Conservation (phyloP, 2,329 filamentous ascomycete genomes). For the Teratosphaeria nubilosa region DNA sequence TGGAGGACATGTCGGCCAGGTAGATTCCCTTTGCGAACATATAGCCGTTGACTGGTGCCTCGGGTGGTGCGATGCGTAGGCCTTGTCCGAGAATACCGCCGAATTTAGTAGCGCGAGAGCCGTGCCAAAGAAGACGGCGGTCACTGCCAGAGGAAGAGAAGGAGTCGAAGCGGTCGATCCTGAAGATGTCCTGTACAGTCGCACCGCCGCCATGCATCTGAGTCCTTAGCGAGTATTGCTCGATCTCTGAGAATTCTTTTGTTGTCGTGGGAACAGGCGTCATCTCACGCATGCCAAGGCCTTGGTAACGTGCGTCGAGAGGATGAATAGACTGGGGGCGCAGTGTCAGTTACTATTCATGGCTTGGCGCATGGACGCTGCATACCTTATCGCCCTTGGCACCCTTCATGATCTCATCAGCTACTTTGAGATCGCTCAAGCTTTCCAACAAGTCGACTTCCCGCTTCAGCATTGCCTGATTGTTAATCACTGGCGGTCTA, state of each 20-base stretch:
- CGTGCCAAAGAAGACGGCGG: conserved; percentile 76
- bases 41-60: conserved; percentile 54
- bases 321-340: conserved; percentile 39
- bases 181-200: conserved; percentile 62
- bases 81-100: conserved; percentile 81
- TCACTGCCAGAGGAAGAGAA: conserved; percentile 46
- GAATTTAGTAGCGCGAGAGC: conserved; percentile 64
- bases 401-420: conserved; percentile 64
- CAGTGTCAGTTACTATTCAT: conserved; percentile 7
- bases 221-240: not conserved
- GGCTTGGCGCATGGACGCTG: conserved; percentile 4
- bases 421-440: conserved; percentile 76
- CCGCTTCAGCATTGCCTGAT: conserved; percentile 50
- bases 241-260: conserved; percentile 6
- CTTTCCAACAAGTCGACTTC: conserved; percentile 75
- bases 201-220: not conserved
- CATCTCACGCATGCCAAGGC: conserved; percentile 68
- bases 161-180: conserved; percentile 61
- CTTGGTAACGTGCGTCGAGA: conserved; percentile 62
- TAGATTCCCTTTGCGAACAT: conserved; percentile 91
- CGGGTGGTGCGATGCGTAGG: conserved; percentile 76
- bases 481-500: conserved; percentile 57
- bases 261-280: conserved; percentile 50
- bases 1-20: conserved; percentile 73
- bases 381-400: conserved; percentile 34